Percentiles rank a stretch among this genome's conserved stretches.
phyloP scores from a whole-genome alignment of 495 filamentous ascomycete species.

The Penicillium cinerascens region DNA sequence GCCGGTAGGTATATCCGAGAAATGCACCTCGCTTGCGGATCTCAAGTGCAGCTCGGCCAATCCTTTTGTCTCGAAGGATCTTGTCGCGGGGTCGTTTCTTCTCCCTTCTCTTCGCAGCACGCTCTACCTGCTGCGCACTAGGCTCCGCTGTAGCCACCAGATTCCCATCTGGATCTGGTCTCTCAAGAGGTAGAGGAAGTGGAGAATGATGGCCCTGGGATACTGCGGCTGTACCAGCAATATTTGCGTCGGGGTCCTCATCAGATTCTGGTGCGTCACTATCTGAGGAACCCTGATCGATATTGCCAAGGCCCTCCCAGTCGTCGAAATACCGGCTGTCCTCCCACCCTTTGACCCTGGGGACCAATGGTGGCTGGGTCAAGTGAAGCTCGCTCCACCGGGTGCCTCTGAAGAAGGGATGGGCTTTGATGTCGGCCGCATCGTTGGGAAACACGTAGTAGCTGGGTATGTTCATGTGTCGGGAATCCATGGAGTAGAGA shows the following conservation, averaged over 20 bases:
- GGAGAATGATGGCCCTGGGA: constrained; percentile 1
- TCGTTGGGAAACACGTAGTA: constrained; percentile 74
- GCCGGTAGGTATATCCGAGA: constrained; percentile 83
- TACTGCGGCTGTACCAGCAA: not conserved
- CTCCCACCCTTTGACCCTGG: constrained; percentile 63
- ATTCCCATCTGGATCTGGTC: not conserved
- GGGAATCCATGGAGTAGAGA: constrained; percentile 33
- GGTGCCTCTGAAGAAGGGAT: constrained; percentile 68
- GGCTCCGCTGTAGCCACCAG: not conserved
- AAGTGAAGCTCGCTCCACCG: constrained; percentile 67
- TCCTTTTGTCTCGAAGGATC: constrained; percentile 66
- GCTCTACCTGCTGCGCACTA: constrained; percentile 12
- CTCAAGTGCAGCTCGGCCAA: constrained; percentile 63
- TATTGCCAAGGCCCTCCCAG: constrained; percentile 59
- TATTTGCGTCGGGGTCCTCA: not conserved
- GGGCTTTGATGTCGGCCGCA: constrained; percentile 72
- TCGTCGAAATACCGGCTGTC: constrained; percentile 92
- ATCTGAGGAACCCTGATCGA: constrained; percentile 34
- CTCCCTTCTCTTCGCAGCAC: constrained; percentile 44
- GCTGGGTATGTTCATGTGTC: constrained; percentile 34
- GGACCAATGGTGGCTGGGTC: constrained; percentile 70
- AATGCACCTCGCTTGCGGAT: constrained; percentile 79
- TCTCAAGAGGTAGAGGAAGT: not conserved
- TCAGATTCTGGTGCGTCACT: constrained; percentile 18
- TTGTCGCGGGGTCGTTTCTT: constrained; percentile 74